A percentile compares a stretch with the other conserved stretches of the same genome.
Evolutionary conservation across 768 basidiomycete species (phyloP).

Genomic region (Kwoniella mangroviensis): DNA sequence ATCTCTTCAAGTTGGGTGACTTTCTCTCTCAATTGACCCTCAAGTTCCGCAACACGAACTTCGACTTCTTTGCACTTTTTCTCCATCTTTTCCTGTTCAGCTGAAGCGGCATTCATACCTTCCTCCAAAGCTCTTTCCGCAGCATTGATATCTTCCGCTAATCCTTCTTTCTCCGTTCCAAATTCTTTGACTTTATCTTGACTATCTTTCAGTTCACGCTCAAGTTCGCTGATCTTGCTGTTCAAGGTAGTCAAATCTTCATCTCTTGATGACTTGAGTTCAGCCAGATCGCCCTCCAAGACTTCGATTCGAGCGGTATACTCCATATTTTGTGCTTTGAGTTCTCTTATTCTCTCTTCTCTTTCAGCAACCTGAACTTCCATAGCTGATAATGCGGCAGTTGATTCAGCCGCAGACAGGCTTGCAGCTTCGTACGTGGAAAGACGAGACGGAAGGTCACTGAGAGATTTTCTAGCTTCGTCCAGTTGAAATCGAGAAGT

Average conservation of each 20-base stretch:
- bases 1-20: conserved; percentile 1
- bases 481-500: background rate
- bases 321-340: conserved; percentile 7
- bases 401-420: background rate
- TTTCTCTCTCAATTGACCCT: conserved; percentile 7
- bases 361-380: conserved; percentile 22
- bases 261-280: background rate
- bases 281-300: conserved; percentile 5
- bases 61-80: background rate
- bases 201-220: background rate
- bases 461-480: background rate
- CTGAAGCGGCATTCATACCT: conserved; percentile 7
- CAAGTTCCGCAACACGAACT: conserved; percentile 1
- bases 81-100: conserved; percentile 8
- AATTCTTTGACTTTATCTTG: background rate
- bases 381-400: background rate
- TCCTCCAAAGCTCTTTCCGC: conserved; percentile 25
- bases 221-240: conserved; percentile 8
- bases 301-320: conserved; percentile 15
- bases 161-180: conserved; percentile 12
- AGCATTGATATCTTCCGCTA: conserved; percentile 16
- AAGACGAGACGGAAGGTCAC: conserved; percentile 7
- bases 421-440: conserved; percentile 2
- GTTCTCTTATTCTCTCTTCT: conserved; percentile 12
- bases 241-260: background rate